A percentile compares a stretch with the other conserved stretches of the same genome.
Evolutionary conservation across 805 yeast genomes (phyloP).

Genomic region (Yarrowia hollandica): DNA sequence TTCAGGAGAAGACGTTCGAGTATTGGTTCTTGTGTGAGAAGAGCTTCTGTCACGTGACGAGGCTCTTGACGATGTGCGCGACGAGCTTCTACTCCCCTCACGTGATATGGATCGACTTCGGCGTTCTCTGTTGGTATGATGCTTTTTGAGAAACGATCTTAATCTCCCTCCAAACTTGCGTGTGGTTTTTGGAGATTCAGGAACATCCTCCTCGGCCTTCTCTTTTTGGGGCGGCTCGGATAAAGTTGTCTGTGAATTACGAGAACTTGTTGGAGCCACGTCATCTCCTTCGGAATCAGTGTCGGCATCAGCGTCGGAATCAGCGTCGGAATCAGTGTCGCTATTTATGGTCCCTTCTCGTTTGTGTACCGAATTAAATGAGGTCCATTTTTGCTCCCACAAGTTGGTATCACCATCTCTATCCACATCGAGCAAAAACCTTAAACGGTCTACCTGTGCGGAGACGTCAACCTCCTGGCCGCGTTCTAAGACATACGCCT

Average conservation of each 20-base stretch:
- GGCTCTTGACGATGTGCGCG: background rate
- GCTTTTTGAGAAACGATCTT: background rate
- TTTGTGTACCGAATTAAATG: background rate
- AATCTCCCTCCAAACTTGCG: background rate
- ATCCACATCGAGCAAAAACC: conserved; percentile 14
- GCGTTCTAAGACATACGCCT: background rate
- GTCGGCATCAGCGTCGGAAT: background rate
- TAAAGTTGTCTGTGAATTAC: no score
- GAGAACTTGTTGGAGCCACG: no score
- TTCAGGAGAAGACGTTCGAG: no score
- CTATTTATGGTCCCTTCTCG: no score
- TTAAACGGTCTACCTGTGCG: background rate
- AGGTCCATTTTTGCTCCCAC: conserved; percentile 20
- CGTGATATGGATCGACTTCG: background rate
- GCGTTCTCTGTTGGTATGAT: no score
- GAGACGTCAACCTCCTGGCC: conserved; percentile 3
- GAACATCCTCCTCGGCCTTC: no score
- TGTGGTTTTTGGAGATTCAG: background rate
- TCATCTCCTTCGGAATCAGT: background rate
- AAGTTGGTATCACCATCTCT: background rate
- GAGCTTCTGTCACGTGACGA: background rate
- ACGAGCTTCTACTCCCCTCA: background rate
- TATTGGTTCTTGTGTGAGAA: no score
- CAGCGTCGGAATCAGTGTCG: background rate
- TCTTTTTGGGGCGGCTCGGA: no score